phyloP scores from a whole-genome alignment of 83 land plant genomes.

The Larix sibirica region DNA sequence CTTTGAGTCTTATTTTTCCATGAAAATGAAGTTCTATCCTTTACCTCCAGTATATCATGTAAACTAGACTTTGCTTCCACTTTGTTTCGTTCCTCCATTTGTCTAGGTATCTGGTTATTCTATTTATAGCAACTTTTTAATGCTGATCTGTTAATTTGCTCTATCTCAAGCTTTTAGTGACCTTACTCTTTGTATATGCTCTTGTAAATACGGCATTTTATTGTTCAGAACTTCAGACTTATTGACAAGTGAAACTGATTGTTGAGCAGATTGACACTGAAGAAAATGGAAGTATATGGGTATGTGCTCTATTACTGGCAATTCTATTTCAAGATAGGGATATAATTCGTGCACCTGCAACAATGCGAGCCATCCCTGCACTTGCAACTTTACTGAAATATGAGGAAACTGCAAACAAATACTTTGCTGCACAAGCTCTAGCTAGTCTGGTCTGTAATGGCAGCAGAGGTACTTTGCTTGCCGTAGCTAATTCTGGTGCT shows the following conservation, averaged over 20 bases:
- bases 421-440: constrained; percentile 96
- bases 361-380: constrained; percentile 80
- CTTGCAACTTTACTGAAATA: constrained; percentile 76
- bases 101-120: not conserved
- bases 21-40: too few relatives aligned
- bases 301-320: constrained; percentile 83
- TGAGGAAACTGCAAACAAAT: constrained; percentile 74
- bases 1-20: not conserved
- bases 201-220: not conserved
- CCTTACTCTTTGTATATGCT: not conserved
- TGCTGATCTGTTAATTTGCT: not conserved
- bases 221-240: too few relatives aligned
- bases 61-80: too few relatives aligned
- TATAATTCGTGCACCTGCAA: constrained; percentile 78
- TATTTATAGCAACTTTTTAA: not conserved
- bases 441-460: constrained; percentile 96
- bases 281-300: constrained; percentile 83
- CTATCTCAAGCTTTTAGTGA: constrained; percentile 3
- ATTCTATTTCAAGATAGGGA: constrained; percentile 91
- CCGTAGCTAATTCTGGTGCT: constrained; percentile 97
- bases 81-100: too few relatives aligned
- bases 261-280: constrained; percentile 66
- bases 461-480: constrained; percentile 90
- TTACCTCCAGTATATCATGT: too few relatives aligned
- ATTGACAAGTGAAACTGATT: not conserved